A percentile compares a stretch with the other conserved stretches of the same genome.
Conservation (phyloP, 495 filamentous ascomycete genomes). For the Letharia lupina region DNA sequence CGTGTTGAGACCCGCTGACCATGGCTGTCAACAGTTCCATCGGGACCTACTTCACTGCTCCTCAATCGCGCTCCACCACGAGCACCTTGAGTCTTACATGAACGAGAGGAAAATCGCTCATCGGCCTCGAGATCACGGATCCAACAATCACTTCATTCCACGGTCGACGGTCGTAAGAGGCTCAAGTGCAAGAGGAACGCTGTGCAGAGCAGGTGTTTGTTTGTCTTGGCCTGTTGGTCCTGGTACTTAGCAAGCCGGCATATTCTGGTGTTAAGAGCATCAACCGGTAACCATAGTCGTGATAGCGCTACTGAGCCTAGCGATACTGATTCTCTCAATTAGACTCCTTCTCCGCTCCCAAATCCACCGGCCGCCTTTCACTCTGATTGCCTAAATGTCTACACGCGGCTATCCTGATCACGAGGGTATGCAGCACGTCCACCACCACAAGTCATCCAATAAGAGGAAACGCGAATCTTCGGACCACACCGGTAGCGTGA, state of each 20-base stretch:
- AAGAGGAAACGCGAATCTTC: slow-evolving; percentile 25
- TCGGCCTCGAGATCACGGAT: neutral
- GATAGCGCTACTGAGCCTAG: neutral
- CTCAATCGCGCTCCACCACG: neutral
- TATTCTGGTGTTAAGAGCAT: neutral
- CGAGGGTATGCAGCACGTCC: slow-evolving; percentile 10
- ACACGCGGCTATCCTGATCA: slow-evolving; percentile 12
- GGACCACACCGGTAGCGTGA: slow-evolving; percentile 15
- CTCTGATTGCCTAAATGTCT: slow-evolving; percentile 1
- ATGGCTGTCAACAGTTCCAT: slow-evolving; percentile 1
- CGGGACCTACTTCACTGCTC: neutral
- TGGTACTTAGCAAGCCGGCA: neutral
- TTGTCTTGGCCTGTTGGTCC: neutral
- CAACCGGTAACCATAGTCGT: neutral
- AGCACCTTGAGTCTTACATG: neutral
- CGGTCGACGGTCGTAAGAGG: neutral
- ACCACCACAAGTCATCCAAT: slow-evolving; percentile 19
- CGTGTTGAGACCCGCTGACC: slow-evolving; percentile 19
- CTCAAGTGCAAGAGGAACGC: neutral
- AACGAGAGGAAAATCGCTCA: neutral
- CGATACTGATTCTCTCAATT: neutral
- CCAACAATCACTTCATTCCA: neutral
- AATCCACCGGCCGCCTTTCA: neutral
- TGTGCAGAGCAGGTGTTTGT: neutral
- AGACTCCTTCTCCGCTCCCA: neutral